These are phyloP conservation scores for Kalmusia sp. DNA, from an alignment of 2,329 filamentous ascomycete species.

Conservation along the genomic window DNA sequence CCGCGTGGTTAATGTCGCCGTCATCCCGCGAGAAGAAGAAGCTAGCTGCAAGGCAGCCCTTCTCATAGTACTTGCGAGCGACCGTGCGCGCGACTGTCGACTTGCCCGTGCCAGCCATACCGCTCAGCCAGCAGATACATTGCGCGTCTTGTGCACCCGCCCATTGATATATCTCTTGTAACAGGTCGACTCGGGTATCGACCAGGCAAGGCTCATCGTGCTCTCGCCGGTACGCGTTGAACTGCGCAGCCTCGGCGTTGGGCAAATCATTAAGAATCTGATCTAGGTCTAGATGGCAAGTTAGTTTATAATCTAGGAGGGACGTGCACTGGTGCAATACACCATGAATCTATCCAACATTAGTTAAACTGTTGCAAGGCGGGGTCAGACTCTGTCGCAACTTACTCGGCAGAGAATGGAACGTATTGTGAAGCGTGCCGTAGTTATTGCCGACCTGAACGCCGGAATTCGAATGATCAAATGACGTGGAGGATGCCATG, in stretches of 20 bases:
- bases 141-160: conserved; percentile 16
- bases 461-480: too few species aligned
- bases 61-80: conserved; percentile 19
- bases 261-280: too few species aligned
- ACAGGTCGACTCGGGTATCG: conserved; percentile 30
- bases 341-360: too few species aligned
- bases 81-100: conserved; percentile 42
- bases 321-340: too few species aligned
- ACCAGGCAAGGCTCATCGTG: conserved; percentile 31
- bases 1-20: conserved; percentile 16
- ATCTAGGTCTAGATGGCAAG: too few species aligned
- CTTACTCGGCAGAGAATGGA: too few species aligned
- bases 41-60: conserved; percentile 17
- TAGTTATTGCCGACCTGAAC: too few species aligned
- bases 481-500: too few species aligned
- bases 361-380: too few species aligned
- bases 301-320: too few species aligned
- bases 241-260: conserved; percentile 29
- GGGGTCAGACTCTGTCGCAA: too few species aligned
- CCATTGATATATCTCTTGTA: conserved; percentile 31
- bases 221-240: conserved; percentile 27
- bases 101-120: conserved; percentile 42
- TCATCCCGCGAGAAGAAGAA: conserved; percentile 28
- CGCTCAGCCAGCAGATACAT: conserved; percentile 38
- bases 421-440: too few species aligned